Conservation (phyloP, 1,284 basidiomycete genomes). For the Ustilago curta region DNA sequence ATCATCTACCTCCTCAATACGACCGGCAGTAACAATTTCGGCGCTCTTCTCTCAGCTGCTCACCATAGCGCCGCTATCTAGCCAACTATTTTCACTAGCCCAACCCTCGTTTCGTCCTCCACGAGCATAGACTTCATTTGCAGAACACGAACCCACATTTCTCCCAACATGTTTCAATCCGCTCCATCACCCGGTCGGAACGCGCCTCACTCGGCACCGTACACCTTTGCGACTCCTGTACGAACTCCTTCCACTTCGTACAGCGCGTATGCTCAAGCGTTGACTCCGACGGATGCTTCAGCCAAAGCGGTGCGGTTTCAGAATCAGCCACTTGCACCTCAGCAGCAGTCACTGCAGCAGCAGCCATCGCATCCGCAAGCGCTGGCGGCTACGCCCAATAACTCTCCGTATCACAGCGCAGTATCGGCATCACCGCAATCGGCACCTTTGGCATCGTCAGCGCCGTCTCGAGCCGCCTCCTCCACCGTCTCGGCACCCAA, state of each 20-base stretch:
- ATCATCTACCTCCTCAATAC: background rate
- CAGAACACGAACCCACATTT: background rate
- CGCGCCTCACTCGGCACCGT: slow-evolving; percentile 7
- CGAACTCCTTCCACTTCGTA: slow-evolving; percentile 28
- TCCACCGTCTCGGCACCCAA: background rate
- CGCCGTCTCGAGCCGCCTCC: background rate
- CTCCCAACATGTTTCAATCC: slow-evolving; percentile 13
- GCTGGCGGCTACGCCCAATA: slow-evolving; percentile 10
- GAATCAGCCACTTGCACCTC: slow-evolving; percentile 31
- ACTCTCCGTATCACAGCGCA: slow-evolving; percentile 20
- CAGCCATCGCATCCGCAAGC: slow-evolving; percentile 8
- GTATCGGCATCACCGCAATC: slow-evolving; percentile 14
- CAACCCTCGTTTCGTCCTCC: background rate
- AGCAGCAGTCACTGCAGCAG: slow-evolving; percentile 11
- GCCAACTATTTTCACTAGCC: too few relatives aligned
- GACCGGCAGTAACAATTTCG: too few relatives aligned
- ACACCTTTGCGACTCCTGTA: slow-evolving; percentile 35
- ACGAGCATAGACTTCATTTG: background rate
- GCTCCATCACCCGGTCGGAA: slow-evolving; percentile 9
- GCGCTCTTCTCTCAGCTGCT: too few relatives aligned
- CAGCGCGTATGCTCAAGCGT: slow-evolving; percentile 28
- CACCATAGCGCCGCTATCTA: too few relatives aligned
- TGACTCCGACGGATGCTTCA: slow-evolving; percentile 18
- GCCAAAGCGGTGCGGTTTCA: slow-evolving; percentile 46
- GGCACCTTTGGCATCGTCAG: background rate